phyloP scores from a whole-genome alignment of 257 asterid genomes.

The Lithospermum erythrorhizon region DNA sequence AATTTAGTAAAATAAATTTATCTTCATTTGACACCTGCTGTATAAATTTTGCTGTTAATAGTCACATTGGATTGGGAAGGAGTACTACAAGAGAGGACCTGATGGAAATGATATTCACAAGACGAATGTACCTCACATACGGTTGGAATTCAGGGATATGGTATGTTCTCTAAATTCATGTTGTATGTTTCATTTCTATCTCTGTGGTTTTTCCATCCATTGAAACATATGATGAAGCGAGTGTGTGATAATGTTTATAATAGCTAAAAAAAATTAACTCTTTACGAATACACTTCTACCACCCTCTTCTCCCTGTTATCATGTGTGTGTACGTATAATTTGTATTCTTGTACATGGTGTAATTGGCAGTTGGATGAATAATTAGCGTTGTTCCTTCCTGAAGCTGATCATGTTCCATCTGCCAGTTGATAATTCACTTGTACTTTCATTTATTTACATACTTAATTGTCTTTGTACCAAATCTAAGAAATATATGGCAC shows the following conservation, averaged over 20 bases:
- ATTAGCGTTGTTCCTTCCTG: background rate
- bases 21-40: conserved; percentile 7
- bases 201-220: background rate
- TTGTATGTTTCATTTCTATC: background rate
- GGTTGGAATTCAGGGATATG: conserved; percentile 88
- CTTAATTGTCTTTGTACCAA: conserved; percentile 1
- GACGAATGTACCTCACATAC: conserved; percentile 94
- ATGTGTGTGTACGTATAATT: background rate
- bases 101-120: conserved; percentile 89
- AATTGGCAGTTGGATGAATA: background rate
- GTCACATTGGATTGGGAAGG: conserved; percentile 94
- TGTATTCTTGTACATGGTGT: background rate
- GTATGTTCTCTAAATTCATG: conserved; percentile 23
- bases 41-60: conserved; percentile 17
- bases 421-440: background rate
- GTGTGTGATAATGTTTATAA: background rate
- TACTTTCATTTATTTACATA: background rate
- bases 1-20: background rate
- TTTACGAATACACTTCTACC: background rate
- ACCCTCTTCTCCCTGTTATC: background rate
- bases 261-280: background rate
- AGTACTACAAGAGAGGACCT: conserved; percentile 76
- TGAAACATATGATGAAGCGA: background rate
- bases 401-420: background rate
- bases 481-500: conserved; percentile 1